Base-by-base conservation (phyloP, 257 asterid species). In the Nicotiana noctiflora region DNA sequence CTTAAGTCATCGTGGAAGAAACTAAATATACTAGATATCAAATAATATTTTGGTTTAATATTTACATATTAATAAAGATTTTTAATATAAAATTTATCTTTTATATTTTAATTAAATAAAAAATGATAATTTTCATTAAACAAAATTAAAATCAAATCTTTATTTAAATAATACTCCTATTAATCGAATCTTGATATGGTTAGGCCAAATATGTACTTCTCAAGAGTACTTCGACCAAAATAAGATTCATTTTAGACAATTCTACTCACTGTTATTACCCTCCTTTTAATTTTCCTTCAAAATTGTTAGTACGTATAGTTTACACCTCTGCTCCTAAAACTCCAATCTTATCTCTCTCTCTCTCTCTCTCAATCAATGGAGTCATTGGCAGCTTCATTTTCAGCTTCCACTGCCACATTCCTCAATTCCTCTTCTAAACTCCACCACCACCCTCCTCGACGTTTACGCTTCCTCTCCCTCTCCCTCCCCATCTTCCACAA, bases 401-500 rank as follows among this genome's bases (percentile, higher is more conserved):
- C 88, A 80, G 75, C 85, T 56, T 72, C 89, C 49, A 59, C 89
- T 27, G 59, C 88, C 80, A 78, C 81, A 83, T 76, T 88, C 91
- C 84, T 86, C 56, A 86, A 80, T 76, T 85, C 83, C 76, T 74
- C 90, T 85, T 34, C 92, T 77, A 79, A 83, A 65, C 86, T 80
- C 23, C 88, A 75, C 81, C 76, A 75, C 75, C 65, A 80, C 75
- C 89, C 86, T 74, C 86, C 83, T 81, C 83, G 81, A 80, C 72
- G 74, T 80, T 85, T 85, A 82, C 82, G 83, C 76, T 77, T 84
- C 85, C 81, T 82, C 82, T 64, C 86, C 34, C 52, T 82, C 18
- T 85, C 88, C 79, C 82, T 90, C 76, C 88, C 84, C 25, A 82
- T 90, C 61, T 86, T 83, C 76, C 90, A 77, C 40, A 87, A 83